Conservation (phyloP, 257 asterid genomes). For the Vinca minor region DNA sequence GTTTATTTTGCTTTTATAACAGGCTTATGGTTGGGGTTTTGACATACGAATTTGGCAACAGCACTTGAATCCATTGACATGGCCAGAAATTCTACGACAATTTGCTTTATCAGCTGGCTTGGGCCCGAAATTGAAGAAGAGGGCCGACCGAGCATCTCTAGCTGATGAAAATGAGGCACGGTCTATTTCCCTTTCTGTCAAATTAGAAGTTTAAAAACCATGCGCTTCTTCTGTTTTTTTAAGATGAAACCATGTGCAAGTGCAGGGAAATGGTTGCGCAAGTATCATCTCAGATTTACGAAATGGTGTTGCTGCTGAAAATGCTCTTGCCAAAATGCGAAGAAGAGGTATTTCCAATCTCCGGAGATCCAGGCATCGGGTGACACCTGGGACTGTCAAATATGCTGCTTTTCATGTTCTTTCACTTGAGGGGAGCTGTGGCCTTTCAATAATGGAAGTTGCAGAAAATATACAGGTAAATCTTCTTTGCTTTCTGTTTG, state of each 20-base stretch:
- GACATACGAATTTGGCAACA: constrained; percentile 75
- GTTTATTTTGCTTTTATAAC: constrained; percentile 23
- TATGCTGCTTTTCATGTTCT: constrained; percentile 87
- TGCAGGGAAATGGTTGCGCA: constrained; percentile 56
- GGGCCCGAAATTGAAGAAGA: constrained; percentile 79
- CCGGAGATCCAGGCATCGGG: constrained; percentile 74
- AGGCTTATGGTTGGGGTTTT: constrained; percentile 95
- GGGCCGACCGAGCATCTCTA: constrained; percentile 24
- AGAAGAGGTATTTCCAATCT: constrained; percentile 69
- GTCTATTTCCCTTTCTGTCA: constrained; percentile 10
- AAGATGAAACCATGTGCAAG: neutral
- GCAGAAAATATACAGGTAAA: constrained; percentile 90
- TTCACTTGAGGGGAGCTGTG: constrained; percentile 76
- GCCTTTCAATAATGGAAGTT: constrained; percentile 69
- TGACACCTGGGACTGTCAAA: constrained; percentile 97
- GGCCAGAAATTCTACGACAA: constrained; percentile 94
- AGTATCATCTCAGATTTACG: constrained; percentile 61
- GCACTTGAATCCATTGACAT: constrained; percentile 66
- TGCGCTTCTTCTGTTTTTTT: neutral
- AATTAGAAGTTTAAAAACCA: neutral
- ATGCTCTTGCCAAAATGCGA: constrained; percentile 80
- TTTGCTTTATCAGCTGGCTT: constrained; percentile 87
- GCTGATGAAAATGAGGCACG: constrained; percentile 66
- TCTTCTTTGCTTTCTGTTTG: constrained; percentile 3
- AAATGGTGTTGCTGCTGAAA: constrained; percentile 81